Evolutionary conservation across 768 basidiomycete species (phyloP), one percentile per base, ranked within the genome.

Genomic region (Scleroderma citrinum): DNA sequence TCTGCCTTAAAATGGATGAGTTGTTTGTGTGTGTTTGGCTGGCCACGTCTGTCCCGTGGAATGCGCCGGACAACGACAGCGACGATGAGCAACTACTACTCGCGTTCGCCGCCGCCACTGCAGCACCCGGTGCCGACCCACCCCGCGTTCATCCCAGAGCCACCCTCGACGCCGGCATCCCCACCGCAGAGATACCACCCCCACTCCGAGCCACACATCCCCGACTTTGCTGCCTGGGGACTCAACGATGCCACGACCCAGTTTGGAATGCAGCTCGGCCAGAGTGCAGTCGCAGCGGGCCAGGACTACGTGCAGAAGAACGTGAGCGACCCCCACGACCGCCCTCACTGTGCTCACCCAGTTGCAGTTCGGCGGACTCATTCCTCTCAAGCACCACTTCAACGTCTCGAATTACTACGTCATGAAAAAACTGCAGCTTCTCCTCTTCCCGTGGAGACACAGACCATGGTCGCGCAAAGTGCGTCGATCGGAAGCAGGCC

Each of bases 371-470:
- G 87, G 85, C 20, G 80, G 84, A 13, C 75, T 87, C 51, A 77
- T 95, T 49, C 92, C 91, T 2, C 68, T 96, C 46, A 93, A 95
- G 63, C 85, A 92, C 61, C 84, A 89, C 58, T 98, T 98, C 71
- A 92, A 96, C 66, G 96, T 99, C 10, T 92, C 90, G 13, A 97
- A 97, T 62, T 85, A 83, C 0, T 99, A 99, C 64, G 96, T 98
- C 48, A 83, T 97, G 37, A 77, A 77, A 58, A 99, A 98, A 64
- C 71, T 99, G 7, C 78, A 79, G 13, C 72, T 98, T 10, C 73
- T 99, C 13, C 71, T 98, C n/a, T 97, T 96, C 56, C 96, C 96
- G 0, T 98, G 96, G 96, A 67, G 83, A 37, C 94, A 98, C 63
- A 81, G 78, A 49, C 88, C 92, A 0, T 94, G 92, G 87, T 77